These are phyloP conservation scores for Fraxinus baroniana DNA, from an alignment of 305 asterid genomes.

Conservation along the genomic window DNA sequence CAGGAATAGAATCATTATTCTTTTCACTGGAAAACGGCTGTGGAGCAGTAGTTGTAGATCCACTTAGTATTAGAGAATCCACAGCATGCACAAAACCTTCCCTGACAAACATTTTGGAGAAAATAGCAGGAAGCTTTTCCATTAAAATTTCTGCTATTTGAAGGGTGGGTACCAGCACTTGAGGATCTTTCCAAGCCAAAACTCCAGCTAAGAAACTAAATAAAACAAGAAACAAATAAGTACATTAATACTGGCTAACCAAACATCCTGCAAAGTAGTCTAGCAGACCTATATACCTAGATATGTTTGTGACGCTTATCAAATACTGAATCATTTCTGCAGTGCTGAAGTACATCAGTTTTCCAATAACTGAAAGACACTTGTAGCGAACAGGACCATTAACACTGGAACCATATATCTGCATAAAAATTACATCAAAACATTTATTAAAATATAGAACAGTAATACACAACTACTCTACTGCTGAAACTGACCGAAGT, in stretches of 20 bases:
- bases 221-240: conserved; percentile 27
- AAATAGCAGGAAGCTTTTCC: conserved; percentile 93
- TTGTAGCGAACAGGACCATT: conserved; percentile 96
- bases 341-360: conserved; percentile 93
- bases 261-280: conserved; percentile 12
- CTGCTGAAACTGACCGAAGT: conserved; percentile 59
- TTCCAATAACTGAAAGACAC: conserved; percentile 93
- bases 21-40: conserved; percentile 63
- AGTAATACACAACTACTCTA: neutral
- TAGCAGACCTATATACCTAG: conserved; percentile 57
- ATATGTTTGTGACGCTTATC: conserved; percentile 67
- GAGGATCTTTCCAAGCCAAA: conserved; percentile 99
- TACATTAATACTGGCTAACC: conserved; percentile 3
- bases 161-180: conserved; percentile 93
- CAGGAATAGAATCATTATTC: conserved; percentile 76
- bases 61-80: conserved; percentile 62
- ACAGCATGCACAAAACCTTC: conserved; percentile 99
- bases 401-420: conserved; percentile 98
- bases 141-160: conserved; percentile 93
- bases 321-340: conserved; percentile 87
- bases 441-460: neutral
- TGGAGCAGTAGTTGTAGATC: conserved; percentile 40
- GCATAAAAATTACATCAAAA: conserved; percentile 28
- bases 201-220: conserved; percentile 94
- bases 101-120: conserved; percentile 89